Conservation (phyloP, 1,284 basidiomycete species). For the Cryptococcus hybrid region DNA sequence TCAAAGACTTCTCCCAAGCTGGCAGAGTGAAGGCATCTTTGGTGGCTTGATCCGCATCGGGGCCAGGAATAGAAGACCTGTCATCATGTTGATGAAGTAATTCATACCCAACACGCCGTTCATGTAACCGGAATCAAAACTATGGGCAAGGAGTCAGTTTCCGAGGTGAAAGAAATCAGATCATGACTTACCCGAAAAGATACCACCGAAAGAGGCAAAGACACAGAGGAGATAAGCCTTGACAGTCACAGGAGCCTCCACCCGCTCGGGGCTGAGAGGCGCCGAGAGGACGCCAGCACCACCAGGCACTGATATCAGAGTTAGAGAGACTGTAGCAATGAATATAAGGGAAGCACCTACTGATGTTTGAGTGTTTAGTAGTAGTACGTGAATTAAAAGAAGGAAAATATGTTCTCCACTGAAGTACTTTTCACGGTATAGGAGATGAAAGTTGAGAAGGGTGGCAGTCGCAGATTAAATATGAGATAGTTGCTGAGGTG, state of each 20-base stretch:
- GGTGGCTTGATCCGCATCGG: slow-evolving; percentile 13
- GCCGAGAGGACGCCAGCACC: slow-evolving; percentile 24
- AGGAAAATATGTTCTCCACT: too few species aligned
- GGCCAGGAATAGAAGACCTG: slow-evolving; percentile 18
- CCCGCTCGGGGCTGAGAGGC: slow-evolving; percentile 32
- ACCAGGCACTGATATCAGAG: slow-evolving; percentile 24
- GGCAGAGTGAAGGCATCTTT: slow-evolving; percentile 32
- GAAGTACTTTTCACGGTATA: too few species aligned
- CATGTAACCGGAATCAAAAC: slow-evolving; percentile 43
- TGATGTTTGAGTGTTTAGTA: too few species aligned
- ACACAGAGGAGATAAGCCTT: slow-evolving; percentile 53
- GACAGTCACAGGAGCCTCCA: slow-evolving; percentile 50
- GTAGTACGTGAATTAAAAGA: too few species aligned
- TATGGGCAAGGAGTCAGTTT: background rate
- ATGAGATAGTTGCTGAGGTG: too few species aligned
- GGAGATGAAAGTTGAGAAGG: too few species aligned
- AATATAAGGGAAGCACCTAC: too few species aligned
- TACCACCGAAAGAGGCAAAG: slow-evolving; percentile 77
- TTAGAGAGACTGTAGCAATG: too few species aligned
- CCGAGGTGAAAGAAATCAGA: background rate
- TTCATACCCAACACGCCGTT: slow-evolving; percentile 39
- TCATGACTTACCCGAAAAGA: slow-evolving; percentile 59
- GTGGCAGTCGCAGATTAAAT: too few species aligned
- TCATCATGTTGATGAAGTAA: slow-evolving; percentile 33
- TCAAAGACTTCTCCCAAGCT: slow-evolving; percentile 39